Base-by-base conservation (phyloP, 1,284 basidiomycete species). In the Pterulicium gracile region DNA sequence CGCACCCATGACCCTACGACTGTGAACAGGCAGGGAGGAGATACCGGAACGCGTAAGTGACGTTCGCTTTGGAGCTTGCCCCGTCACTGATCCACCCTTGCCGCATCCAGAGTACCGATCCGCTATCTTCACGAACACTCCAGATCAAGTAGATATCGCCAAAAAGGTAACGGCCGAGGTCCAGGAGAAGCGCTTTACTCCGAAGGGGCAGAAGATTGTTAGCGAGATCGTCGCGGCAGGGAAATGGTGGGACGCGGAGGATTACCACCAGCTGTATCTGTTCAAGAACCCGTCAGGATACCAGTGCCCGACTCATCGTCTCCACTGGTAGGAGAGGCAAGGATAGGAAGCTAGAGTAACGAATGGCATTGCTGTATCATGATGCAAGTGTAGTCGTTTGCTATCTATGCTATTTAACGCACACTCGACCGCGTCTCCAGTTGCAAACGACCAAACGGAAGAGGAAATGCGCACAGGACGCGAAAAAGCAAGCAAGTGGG, bases 1-100 rank as follows among this genome's bases (percentile, higher is more conserved):
- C 78, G 94, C 42, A 94, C 89, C 0, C 95, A 98, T 60, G 93
- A 98, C 57, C 91, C 95, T 1, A 96, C 92, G 19, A 89, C 88
- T 0, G 58, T 73, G 43, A 80, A 94, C 61, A 65, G 70, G 14
- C 91, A 94, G 60, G 91, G 91, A 14, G 73, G 62, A 1, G 90
- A 94, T 57, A 58, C 56, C 1, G 91, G 91, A 22, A 79, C 78
- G 17, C 89, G 88, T 90, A 59, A 57, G 86, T 77, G 41, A 22
- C 17, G 24, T 22, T 24, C 14, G n/a, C n/a, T n/a, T n/a, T n/a
- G n/a, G n/a, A n/a, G n/a, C n/a, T n/a, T n/a, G n/a, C n/a, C n/a
- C n/a, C n/a, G n/a, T n/a, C n/a, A n/a, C n/a, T n/a, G n/a, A n/a
- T n/a, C n/a, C n/a, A n/a, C n/a, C n/a, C n/a, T n/a, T n/a, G n/a